Percentiles rank a stretch among this genome's conserved stretches.
Conservation (phyloP, 148 eudicot genomes). For the Polygonum aviculare region DNA sequence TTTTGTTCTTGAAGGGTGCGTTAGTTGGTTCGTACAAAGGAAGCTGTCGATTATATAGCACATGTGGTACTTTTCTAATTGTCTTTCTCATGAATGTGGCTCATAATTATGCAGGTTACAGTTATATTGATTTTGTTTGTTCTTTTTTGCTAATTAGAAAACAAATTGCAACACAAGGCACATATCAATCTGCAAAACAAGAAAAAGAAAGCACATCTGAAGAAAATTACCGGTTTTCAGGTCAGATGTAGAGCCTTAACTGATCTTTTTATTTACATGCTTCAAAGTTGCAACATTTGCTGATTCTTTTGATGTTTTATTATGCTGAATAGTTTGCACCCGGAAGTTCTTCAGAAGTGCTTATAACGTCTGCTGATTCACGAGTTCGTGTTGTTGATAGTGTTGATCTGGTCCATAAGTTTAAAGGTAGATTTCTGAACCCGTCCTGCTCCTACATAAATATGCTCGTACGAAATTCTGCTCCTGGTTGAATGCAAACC, state of each 20-base stretch:
- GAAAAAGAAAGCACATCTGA: conserved; percentile 87
- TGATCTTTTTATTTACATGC: conserved; percentile 10
- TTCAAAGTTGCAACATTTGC: conserved; percentile 8
- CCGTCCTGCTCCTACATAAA: background rate
- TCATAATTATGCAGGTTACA: background rate
- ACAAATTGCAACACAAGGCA: conserved; percentile 65
- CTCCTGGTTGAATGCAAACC: too few relatives aligned
- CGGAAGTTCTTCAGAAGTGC: conserved; percentile 82
- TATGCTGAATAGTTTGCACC: conserved; percentile 59
- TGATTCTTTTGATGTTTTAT: conserved; percentile 12
- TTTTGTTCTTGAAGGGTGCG: conserved; percentile 57
- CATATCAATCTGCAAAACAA: conserved; percentile 66
- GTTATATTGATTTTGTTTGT: background rate
- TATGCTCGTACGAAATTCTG: too few relatives aligned
- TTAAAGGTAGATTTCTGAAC: conserved; percentile 49
- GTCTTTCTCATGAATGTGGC: conserved; percentile 50
- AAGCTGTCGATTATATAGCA: conserved; percentile 71
- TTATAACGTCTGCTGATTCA: conserved; percentile 91
- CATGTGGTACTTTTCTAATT: conserved; percentile 52
- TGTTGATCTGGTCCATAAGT: conserved; percentile 75
- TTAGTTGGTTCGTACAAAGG: conserved; percentile 95
- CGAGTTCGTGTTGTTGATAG: conserved; percentile 80
- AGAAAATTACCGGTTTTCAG: conserved; percentile 94
- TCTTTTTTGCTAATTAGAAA: conserved; percentile 28
- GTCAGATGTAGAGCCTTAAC: conserved; percentile 23